Evolutionary conservation across 2,329 filamentous ascomycete species (phyloP).

Genomic region (Colletotrichum gigasporum): DNA sequence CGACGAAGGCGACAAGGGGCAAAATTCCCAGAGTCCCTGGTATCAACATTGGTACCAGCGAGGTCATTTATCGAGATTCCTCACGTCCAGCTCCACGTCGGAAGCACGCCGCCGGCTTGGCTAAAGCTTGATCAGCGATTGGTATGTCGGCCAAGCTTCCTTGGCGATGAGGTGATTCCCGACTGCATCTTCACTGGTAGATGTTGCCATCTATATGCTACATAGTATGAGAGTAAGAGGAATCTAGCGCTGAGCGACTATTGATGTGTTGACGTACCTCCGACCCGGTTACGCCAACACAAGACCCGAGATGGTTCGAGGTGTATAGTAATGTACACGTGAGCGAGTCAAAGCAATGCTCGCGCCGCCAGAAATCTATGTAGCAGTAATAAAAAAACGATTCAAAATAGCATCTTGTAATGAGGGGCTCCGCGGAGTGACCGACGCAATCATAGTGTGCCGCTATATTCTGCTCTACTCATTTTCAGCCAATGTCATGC

Average conservation of each 20-base stretch:
- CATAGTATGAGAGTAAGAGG: too few relatives aligned
- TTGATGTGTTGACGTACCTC: too few relatives aligned
- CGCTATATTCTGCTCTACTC: background rate
- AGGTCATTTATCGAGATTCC: background rate
- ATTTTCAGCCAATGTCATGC: background rate
- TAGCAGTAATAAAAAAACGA: background rate
- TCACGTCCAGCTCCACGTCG: background rate
- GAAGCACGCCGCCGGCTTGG: constrained; percentile 15
- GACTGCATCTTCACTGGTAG: too few relatives aligned
- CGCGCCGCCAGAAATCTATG: too few relatives aligned
- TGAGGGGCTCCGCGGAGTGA: background rate
- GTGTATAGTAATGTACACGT: too few relatives aligned
- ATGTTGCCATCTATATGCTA: too few relatives aligned
- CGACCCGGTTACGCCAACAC: too few relatives aligned
- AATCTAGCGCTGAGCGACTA: too few relatives aligned
- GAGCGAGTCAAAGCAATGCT: background rate
- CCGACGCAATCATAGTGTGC: background rate
- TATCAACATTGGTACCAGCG: background rate
- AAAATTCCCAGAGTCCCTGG: background rate
- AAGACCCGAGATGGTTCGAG: too few relatives aligned
- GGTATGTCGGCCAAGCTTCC: constrained; percentile 3
- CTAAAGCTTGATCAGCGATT: constrained; percentile 19
- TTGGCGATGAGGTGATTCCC: background rate
- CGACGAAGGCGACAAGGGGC: background rate
- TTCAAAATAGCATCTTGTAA: background rate